Evolutionary conservation across 2,329 filamentous ascomycete genomes (phyloP), one percentile per base, ranked within the genome.

Genomic region (Fusarium foetens): DNA sequence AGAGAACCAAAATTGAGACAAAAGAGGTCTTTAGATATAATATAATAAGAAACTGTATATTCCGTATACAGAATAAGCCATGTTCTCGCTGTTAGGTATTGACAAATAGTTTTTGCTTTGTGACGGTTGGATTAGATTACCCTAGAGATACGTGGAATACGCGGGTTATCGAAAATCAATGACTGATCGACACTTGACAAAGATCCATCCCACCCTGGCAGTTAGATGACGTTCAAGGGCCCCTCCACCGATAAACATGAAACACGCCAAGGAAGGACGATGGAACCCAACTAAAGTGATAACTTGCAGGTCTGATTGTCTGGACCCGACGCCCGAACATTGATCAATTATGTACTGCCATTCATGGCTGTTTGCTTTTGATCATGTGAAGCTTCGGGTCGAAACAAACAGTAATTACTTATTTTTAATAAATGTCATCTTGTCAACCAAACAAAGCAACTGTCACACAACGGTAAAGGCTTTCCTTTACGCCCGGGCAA

Each of bases 231-330:
- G 70, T 58, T 60, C 35, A 45, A 55, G n/a, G 64, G 39, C 31
- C 55, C 55, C 59, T 54, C 48, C 38, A 58, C 31, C 38, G 68
- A 66, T 70, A 46, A 58, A 73, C 52, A 55, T 74, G 71, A 73
- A 70, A 74, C 71, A 66, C 63, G 71, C 71, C 65, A 73, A 71
- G 63, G 53, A 48, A 55, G 36, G 35, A 23, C 27, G 35, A 49
- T 58, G 65, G 58, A 55, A 46, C 52, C 16, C 19, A 48, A 49
- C 23, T 21, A 42, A 52, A 42, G 51, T 38, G 51, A 51, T 35
- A 23, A 39, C 36, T 62, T 63, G 19, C 33, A 52, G 33, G 62
- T 58, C 42, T 66, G 54, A 67, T 63, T 57, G 35, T 31, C 29
- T 48, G 23, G 58, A 13, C 43, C 45, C 27, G 6, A 21, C 21